A percentile compares a stretch with the other conserved stretches of the same genome.
phyloP scores from a whole-genome alignment of 2,329 filamentous ascomycete species.

The Verticillium nubilum region DNA sequence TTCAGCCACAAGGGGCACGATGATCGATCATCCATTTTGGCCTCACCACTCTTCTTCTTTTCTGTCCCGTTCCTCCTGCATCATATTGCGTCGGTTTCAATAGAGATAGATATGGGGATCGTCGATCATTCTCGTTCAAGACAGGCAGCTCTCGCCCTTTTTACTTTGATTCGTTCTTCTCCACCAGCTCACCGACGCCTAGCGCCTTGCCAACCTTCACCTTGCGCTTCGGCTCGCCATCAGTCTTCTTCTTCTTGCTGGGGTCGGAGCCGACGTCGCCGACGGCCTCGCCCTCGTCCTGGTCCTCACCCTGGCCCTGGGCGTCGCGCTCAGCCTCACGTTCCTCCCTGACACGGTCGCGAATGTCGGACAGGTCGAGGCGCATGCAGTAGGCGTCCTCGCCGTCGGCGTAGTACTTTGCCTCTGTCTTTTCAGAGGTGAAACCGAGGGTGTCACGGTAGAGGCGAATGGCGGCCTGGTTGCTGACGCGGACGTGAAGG shows the following conservation, averaged over 20 bases:
- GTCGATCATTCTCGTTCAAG: too few species aligned
- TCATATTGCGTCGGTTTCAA: too few species aligned
- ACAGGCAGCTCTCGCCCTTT: background rate
- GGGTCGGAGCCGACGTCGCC: slow-evolving; percentile 57
- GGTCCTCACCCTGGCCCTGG: slow-evolving; percentile 22
- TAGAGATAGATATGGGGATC: too few species aligned
- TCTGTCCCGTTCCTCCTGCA: too few species aligned
- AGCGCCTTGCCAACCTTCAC: slow-evolving; percentile 77
- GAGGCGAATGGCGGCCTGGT: slow-evolving; percentile 82
- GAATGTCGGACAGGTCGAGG: slow-evolving; percentile 67
- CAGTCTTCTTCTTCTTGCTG: slow-evolving; percentile 30
- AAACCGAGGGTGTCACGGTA: slow-evolving; percentile 93
- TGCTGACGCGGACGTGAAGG: slow-evolving; percentile 91
- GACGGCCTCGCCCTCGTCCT: slow-evolving; percentile 66
- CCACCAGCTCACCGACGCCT: slow-evolving; percentile 73
- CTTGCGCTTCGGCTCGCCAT: slow-evolving; percentile 54
- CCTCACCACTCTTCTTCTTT: too few species aligned
- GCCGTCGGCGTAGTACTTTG: slow-evolving; percentile 94
- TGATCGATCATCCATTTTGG: too few species aligned
- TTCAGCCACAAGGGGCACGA: too few species aligned
- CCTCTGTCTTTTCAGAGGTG: slow-evolving; percentile 77
- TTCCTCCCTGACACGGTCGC: slow-evolving; percentile 33
- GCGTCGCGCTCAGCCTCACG: slow-evolving; percentile 21
- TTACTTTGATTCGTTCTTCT: slow-evolving; percentile 52
- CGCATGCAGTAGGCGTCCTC: slow-evolving; percentile 96